These are phyloP conservation scores for Aphanomyces stellatus DNA, from an alignment of 352 stramenopile genomes.

Conservation along the genomic window DNA sequence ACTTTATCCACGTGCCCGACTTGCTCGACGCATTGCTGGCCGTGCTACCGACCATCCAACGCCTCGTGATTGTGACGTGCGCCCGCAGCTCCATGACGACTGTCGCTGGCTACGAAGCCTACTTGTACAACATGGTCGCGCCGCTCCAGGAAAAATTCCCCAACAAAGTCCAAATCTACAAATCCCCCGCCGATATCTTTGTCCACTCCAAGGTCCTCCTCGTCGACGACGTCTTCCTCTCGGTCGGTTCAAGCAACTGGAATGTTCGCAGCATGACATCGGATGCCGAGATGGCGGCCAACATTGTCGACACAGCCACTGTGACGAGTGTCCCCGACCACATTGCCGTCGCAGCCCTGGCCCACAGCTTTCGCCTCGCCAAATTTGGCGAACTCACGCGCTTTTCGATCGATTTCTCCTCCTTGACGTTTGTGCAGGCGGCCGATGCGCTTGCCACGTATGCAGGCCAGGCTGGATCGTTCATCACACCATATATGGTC, in stretches of 20 bases:
- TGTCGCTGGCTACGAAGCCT: slow-evolving; percentile 49
- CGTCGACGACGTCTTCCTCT: slow-evolving; percentile 76
- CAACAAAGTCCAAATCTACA: slow-evolving; percentile 49
- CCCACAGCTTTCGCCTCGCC: slow-evolving; percentile 35
- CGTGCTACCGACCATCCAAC: slow-evolving; percentile 34
- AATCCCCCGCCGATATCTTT: slow-evolving; percentile 42
- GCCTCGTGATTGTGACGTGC: slow-evolving; percentile 48
- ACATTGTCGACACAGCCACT: slow-evolving; percentile 38
- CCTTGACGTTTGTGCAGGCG: slow-evolving; percentile 20
- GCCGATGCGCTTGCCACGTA: slow-evolving; percentile 22
- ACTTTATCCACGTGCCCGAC: slow-evolving; percentile 57
- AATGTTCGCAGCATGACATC: slow-evolving; percentile 82
- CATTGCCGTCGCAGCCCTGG: slow-evolving; percentile 37
- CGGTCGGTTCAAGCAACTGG: slow-evolving; percentile 86
- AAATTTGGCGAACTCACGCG: slow-evolving; percentile 46
- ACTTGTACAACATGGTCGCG: slow-evolving; percentile 50
- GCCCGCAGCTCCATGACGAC: slow-evolving; percentile 24
- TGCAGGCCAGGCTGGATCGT: not conserved
- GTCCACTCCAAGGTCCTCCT: slow-evolving; percentile 73
- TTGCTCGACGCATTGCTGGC: slow-evolving; percentile 37
- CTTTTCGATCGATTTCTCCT: slow-evolving; percentile 20
- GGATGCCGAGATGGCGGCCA: slow-evolving; percentile 52
- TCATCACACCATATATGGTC: slow-evolving; percentile 5
- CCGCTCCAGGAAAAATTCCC: slow-evolving; percentile 40
- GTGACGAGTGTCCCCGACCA: slow-evolving; percentile 18